Conservation (phyloP, 176 grass and related monocot genomes). For the Lolium rigidum region DNA sequence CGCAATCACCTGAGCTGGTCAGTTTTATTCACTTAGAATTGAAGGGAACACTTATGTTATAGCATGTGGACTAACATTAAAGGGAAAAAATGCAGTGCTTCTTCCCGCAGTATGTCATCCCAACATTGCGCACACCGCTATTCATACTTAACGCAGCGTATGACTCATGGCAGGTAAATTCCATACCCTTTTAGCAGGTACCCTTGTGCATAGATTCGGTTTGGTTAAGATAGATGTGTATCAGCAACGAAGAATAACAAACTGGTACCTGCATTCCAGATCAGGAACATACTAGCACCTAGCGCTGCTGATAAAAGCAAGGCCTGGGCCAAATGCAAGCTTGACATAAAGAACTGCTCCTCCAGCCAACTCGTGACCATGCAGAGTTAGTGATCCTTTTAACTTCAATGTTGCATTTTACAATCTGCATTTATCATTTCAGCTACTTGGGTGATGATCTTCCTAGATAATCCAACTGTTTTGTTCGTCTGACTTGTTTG, state of each 20-base stretch:
- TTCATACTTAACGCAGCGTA: slow-evolving; percentile 90
- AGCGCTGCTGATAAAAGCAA: slow-evolving; percentile 64
- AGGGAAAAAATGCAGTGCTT: slow-evolving; percentile 66
- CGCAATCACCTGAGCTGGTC: slow-evolving; percentile 52
- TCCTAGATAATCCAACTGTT: not conserved
- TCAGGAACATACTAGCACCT: slow-evolving; percentile 84
- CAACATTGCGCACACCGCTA: slow-evolving; percentile 60
- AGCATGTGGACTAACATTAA: slow-evolving; percentile 35
- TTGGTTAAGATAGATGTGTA: not conserved
- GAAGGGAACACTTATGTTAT: not conserved
- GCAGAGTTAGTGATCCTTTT: slow-evolving; percentile 57
- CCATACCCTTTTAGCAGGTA: slow-evolving; percentile 28
- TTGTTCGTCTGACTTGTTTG: slow-evolving; percentile 5
- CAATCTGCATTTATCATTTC: not conserved
- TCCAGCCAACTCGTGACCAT: slow-evolving; percentile 64
- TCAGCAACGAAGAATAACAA: slow-evolving; percentile 9
- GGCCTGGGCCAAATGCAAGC: slow-evolving; percentile 75
- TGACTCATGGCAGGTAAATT: slow-evolving; percentile 79
- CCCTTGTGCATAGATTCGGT: not conserved
- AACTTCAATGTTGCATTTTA: not conserved
- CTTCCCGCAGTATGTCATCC: slow-evolving; percentile 82
- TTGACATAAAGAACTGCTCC: slow-evolving; percentile 71
- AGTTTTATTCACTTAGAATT: slow-evolving; percentile 38
- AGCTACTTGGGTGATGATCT: not conserved
- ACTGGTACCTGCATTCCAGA: slow-evolving; percentile 43